Base-by-base conservation (phyloP, 805 yeast species). In the Pichia paraexigua region DNA sequence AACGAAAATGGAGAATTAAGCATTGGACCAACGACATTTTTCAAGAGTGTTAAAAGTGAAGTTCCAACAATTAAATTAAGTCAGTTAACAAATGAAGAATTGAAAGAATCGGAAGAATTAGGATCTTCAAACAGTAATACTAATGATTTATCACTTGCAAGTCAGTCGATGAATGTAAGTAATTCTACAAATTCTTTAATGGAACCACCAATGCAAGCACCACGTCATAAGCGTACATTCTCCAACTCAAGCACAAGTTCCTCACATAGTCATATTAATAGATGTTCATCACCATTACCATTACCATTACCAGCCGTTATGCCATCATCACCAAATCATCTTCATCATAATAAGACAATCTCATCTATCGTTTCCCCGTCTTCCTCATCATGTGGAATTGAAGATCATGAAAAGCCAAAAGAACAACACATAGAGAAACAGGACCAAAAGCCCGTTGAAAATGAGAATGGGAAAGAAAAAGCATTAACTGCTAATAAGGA, bases 21-120 rank as follows among this genome's bases (percentile, higher is more conserved):
- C 5, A 51, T 76, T n/a, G 63, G 69, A 13, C 76, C 76, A 12
- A 70, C 75, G 7, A 65, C 73, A 20, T 69, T 66, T 53, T 71
- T 71, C 58, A 81, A 78, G 62, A 76, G 80, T 15, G 64, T 75
- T n/a, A 73, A 78, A 56, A 76, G 82, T 0, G 90, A 85, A 32
- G 49, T 80, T 10, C 85, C 85, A n/a, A 63, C 62, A 28, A 47
- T 47, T 2, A 51, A 47, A 15, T 58, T 45, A 13, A 46, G 52
- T 40, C 58, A 49, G 46, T 39, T 58, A 40, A 53, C 54, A 11
- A 45, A n/a, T 43, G 56, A 53, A 39, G 50, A 51, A 46, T 39
- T 54, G 10, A 27, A 27, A 8, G 46, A 45, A 30, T 52, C 22
- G 10, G 24, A 40, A 40, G 24, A 12, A 4, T 28, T 6, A 27